A percentile compares a stretch with the other conserved stretches of the same genome.
These are phyloP conservation scores for Solanum hybrid DNA, from an alignment of 305 asterid genomes.

Conservation along the genomic window DNA sequence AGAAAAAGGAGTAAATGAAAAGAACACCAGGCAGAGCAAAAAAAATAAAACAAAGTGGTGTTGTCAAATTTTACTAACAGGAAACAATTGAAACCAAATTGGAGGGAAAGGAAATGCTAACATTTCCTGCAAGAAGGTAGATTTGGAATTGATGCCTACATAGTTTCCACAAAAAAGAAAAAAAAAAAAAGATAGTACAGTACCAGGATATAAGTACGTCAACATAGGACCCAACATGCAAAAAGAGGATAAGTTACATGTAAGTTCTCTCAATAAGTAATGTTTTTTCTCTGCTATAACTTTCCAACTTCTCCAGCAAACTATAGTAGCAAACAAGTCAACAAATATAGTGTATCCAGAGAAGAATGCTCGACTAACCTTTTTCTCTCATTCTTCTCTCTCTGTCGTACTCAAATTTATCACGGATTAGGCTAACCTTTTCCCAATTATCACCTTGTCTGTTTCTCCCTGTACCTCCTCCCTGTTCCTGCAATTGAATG, in stretches of 20 bases:
- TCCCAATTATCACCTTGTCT: slow-evolving; percentile 49
- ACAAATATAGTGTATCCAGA: neutral
- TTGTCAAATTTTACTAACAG: neutral
- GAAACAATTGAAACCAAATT: neutral
- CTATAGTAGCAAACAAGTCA: neutral
- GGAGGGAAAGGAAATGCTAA: neutral
- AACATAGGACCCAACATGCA: neutral
- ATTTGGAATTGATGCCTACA: no score
- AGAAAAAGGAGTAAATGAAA: neutral
- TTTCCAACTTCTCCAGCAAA: neutral
- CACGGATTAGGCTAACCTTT: slow-evolving; percentile 67
- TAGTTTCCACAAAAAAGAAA: neutral
- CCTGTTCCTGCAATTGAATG: slow-evolving; percentile 45
- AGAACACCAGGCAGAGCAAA: neutral
- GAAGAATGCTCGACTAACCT: slow-evolving; percentile 38
- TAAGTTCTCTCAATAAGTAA: neutral
- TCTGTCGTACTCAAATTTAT: slow-evolving; percentile 85
- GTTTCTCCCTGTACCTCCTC: slow-evolving; percentile 34
- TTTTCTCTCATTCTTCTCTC: slow-evolving; percentile 86
- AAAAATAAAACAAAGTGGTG: neutral
- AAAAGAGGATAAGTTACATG: neutral
- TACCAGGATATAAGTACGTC: neutral
- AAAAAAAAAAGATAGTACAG: neutral
- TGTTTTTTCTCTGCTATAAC: neutral
- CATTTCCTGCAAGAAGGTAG: neutral